A percentile compares a stretch with the other conserved stretches of the same genome.
These are phyloP conservation scores for Aureobasidium melanogenum DNA, from an alignment of 2,329 filamentous ascomycete species.

Conservation along the genomic window DNA sequence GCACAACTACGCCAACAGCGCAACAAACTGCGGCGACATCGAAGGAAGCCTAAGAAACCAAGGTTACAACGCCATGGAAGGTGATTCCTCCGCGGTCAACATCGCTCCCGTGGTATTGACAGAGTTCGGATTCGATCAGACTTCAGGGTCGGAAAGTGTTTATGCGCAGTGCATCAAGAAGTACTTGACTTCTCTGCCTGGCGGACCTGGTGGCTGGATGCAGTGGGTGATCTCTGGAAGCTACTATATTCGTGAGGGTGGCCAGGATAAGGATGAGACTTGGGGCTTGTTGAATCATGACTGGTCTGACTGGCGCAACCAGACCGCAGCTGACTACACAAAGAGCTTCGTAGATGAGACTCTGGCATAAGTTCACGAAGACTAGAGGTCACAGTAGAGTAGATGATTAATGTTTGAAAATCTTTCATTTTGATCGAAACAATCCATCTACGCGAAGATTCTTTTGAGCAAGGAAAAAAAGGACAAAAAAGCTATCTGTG, in stretches of 20 bases:
- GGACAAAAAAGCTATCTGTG: not conserved
- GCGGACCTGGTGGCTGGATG: constrained; percentile 47
- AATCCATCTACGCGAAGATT: not conserved
- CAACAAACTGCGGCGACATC: constrained; percentile 40
- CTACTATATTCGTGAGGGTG: constrained; percentile 48
- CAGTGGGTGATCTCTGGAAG: constrained; percentile 43
- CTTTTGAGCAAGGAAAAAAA: not conserved
- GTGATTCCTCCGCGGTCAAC: constrained; percentile 27
- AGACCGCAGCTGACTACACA: constrained; percentile 1
- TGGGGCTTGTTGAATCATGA: constrained; percentile 48
- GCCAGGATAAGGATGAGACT: constrained; percentile 47
- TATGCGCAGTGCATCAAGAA: constrained; percentile 46
- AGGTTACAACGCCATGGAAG: constrained; percentile 46
- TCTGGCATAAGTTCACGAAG: not conserved
- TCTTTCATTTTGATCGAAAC: not conserved
- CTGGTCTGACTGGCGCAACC: constrained; percentile 34
- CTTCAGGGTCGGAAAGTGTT: constrained; percentile 32
- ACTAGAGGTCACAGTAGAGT: not conserved
- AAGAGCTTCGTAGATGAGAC: constrained; percentile 5
- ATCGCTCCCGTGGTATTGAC: constrained; percentile 44
- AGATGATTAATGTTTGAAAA: not conserved
- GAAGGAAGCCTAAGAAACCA: constrained; percentile 39
- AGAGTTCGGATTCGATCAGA: constrained; percentile 46
- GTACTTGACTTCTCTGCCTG: constrained; percentile 35
- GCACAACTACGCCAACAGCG: constrained; percentile 51